phyloP scores from a whole-genome alignment of 345 rosid genomes.

The Arabidopsis suecica region DNA sequence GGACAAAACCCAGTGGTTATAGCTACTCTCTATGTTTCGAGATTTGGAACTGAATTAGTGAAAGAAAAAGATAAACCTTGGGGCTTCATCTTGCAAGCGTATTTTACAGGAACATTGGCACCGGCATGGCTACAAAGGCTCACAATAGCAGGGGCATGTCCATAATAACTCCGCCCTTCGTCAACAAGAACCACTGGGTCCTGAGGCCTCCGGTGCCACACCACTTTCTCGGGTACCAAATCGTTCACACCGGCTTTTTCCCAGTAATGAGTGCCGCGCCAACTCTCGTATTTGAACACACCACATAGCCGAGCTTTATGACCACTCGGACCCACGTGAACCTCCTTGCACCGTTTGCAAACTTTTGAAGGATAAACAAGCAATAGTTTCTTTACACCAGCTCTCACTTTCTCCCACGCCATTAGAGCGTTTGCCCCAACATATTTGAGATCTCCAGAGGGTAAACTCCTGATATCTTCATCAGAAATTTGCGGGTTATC shows the following conservation, averaged over 20 bases:
- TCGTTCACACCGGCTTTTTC: slow-evolving; percentile 76
- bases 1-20: not conserved
- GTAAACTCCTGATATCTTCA: slow-evolving; percentile 50
- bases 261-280: slow-evolving; percentile 83
- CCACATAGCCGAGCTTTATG: slow-evolving; percentile 85
- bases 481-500: slow-evolving; percentile 28
- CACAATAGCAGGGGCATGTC: slow-evolving; percentile 86
- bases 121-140: slow-evolving; percentile 83
- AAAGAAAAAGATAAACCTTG: slow-evolving; percentile 61
- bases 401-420: slow-evolving; percentile 77
- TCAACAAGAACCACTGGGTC: slow-evolving; percentile 75
- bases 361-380: slow-evolving; percentile 75
- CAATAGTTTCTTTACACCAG: slow-evolving; percentile 63
- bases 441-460: slow-evolving; percentile 48
- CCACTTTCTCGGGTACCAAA: slow-evolving; percentile 76
- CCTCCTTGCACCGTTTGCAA: slow-evolving; percentile 77
- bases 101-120: slow-evolving; percentile 58
- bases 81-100: slow-evolving; percentile 71
- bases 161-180: slow-evolving; percentile 70
- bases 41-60: not conserved
- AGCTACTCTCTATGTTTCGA: slow-evolving; percentile 15
- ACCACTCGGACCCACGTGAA: slow-evolving; percentile 86
- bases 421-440: slow-evolving; percentile 63
- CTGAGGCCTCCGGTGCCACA: slow-evolving; percentile 79
- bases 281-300: slow-evolving; percentile 79